Conservation (phyloP, 2,329 filamentous ascomycete species). For the Aspergillus persii region DNA sequence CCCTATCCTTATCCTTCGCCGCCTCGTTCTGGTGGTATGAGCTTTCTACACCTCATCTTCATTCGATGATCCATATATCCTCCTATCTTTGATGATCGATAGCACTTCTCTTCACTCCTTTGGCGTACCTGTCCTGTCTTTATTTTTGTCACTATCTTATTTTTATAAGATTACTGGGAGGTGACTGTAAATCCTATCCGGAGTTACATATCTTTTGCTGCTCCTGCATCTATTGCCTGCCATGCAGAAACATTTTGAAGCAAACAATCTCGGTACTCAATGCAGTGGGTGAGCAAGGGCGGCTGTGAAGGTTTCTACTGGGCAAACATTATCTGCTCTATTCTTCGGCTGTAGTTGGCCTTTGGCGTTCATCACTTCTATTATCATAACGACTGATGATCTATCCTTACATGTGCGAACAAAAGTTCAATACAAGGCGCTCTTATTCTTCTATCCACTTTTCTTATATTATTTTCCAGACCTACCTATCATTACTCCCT, state of each 20-base stretch:
- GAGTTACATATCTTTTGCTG: not conserved
- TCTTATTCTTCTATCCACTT: not conserved
- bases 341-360: not conserved
- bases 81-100: conserved; percentile 4
- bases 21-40: conserved; percentile 4
- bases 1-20: conserved; percentile 1
- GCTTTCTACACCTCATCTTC: not conserved
- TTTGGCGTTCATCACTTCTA: not conserved
- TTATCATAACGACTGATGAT: not conserved
- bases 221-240: not conserved
- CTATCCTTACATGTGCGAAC: not conserved
- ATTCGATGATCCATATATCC: conserved; percentile 13
- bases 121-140: not conserved
- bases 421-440: not conserved
- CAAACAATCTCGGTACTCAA: not conserved
- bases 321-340: not conserved
- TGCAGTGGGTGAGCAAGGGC: conserved; percentile 2
- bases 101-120: not conserved
- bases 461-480: no score
- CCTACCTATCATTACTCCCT: not conserved
- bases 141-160: conserved; percentile 3
- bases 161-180: conserved; percentile 1
- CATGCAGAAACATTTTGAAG: not conserved
- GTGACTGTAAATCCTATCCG: conserved; percentile 4
- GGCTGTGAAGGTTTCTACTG: not conserved